These are phyloP conservation scores for Coemansia sp. DNA, from an alignment of 192 early-diverging fungal species.

Conservation along the genomic window DNA sequence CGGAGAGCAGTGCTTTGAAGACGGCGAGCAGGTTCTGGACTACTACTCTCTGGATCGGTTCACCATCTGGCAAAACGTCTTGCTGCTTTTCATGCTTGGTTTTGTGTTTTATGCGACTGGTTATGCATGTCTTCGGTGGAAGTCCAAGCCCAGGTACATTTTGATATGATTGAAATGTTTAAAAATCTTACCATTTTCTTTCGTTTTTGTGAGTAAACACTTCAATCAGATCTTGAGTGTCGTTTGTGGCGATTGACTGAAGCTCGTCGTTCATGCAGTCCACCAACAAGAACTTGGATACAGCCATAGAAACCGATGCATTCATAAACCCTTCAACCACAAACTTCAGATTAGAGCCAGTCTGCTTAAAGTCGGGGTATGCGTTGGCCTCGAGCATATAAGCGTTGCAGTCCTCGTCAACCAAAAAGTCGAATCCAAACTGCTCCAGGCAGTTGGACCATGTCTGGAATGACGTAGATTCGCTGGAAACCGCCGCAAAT, in stretches of 20 bases:
- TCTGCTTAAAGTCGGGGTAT: constrained; percentile 71
- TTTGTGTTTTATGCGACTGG: constrained; percentile 17
- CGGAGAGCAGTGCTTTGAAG: constrained; percentile 29
- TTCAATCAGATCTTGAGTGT: constrained; percentile 26
- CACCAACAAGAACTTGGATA: constrained; percentile 22
- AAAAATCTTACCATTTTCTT: constrained; percentile 23
- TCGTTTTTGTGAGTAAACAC: constrained; percentile 37
- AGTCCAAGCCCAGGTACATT: constrained; percentile 48
- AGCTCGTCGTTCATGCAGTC: constrained; percentile 3
- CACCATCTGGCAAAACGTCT: constrained; percentile 35
- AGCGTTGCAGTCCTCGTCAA: constrained; percentile 55
- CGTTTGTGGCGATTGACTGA: constrained; percentile 15
- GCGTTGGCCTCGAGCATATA: constrained; percentile 66
- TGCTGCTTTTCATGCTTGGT: constrained; percentile 45
- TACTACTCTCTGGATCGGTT: constrained; percentile 38
- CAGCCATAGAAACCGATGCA: constrained; percentile 52
- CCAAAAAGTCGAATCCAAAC: constrained; percentile 67
- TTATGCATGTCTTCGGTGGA: constrained; percentile 43
- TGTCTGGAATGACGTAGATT: constrained; percentile 64
- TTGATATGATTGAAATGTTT: constrained; percentile 14
- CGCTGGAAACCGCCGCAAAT: constrained; percentile 59
- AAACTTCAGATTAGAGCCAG: constrained; percentile 52
- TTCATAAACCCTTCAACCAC: constrained; percentile 62
- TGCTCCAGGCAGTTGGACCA: constrained; percentile 63
- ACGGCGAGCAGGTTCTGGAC: constrained; percentile 29